Conservation (phyloP, 345 rosid genomes). For the Gossypium bickii region DNA sequence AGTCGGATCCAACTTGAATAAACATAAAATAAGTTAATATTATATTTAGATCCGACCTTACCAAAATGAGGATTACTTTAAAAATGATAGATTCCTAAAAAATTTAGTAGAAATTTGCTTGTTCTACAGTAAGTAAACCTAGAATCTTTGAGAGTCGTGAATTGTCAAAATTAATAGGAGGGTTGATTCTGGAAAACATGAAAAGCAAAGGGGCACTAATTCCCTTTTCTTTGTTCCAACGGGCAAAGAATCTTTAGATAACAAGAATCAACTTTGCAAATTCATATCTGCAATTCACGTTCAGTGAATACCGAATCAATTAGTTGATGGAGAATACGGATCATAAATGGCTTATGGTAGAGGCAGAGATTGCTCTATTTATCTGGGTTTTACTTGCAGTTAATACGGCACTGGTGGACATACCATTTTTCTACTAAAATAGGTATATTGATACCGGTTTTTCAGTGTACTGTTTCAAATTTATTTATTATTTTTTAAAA, state of each 20-base stretch:
- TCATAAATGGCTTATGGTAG: too few species aligned
- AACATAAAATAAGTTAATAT: too few species aligned
- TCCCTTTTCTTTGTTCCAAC: not conserved
- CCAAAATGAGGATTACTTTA: too few species aligned
- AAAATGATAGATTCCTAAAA: not conserved
- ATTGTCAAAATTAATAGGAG: not conserved
- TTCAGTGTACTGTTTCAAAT: too few species aligned
- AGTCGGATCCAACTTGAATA: accelerated
- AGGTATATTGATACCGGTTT: too few species aligned
- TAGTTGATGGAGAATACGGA: not conserved
- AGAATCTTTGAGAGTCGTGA: not conserved
- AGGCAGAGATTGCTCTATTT: too few species aligned
- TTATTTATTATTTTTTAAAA: too few species aligned
- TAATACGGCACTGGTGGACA: too few species aligned
- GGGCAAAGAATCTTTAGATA: slow-evolving; percentile 1
- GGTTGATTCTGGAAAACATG: not conserved
- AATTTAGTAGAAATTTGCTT: not conserved
- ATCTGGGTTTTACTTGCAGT: too few species aligned
- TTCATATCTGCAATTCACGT: slow-evolving; percentile 5
- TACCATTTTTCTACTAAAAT: too few species aligned
- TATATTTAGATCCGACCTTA: too few species aligned
- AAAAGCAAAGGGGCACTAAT: not conserved
- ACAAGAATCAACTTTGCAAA: not conserved
- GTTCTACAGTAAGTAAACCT: not conserved
- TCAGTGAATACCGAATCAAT: not conserved